Conservation (phyloP, 2,329 filamentous ascomycete genomes). For the Erysiphe neolycopersici region DNA sequence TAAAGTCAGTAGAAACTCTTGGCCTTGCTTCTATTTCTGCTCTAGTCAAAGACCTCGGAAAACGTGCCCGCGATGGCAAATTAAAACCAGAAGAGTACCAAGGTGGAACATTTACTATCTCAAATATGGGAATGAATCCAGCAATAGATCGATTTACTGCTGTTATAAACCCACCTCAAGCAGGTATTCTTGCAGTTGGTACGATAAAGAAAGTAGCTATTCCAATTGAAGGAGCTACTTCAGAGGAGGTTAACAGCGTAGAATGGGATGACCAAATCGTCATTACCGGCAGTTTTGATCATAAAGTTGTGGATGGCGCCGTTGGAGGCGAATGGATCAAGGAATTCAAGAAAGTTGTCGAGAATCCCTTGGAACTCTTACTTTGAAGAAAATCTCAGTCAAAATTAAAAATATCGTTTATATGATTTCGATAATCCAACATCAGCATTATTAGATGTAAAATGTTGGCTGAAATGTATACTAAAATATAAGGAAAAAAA, state of each 20-base stretch:
- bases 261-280: conserved; percentile 96
- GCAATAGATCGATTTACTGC: conserved; percentile 94
- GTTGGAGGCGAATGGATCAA: conserved; percentile 91
- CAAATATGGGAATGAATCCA: conserved; percentile 99
- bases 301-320: conserved; percentile 94
- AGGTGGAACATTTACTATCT: conserved; percentile 96
- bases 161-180: conserved; percentile 96
- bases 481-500: too few species aligned
- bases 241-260: conserved; percentile 49
- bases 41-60: conserved; percentile 86
- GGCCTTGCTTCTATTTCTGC: conserved; percentile 72
- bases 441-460: too few species aligned
- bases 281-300: conserved; percentile 88
- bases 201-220: conserved; percentile 89
- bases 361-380: conserved; percentile 89
- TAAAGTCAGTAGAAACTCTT: conserved; percentile 64
- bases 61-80: conserved; percentile 89
- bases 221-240: conserved; percentile 32
- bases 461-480: too few species aligned
- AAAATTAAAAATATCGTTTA: background rate
- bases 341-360: conserved; percentile 89
- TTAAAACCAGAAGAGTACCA: conserved; percentile 99
- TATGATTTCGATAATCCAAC: background rate
- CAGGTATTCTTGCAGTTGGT: conserved; percentile 80
- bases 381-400: conserved; percentile 23